Evolutionary conservation across 1,139 yeast genomes (phyloP).

Genomic region (Chernovozyma aurita): DNA sequence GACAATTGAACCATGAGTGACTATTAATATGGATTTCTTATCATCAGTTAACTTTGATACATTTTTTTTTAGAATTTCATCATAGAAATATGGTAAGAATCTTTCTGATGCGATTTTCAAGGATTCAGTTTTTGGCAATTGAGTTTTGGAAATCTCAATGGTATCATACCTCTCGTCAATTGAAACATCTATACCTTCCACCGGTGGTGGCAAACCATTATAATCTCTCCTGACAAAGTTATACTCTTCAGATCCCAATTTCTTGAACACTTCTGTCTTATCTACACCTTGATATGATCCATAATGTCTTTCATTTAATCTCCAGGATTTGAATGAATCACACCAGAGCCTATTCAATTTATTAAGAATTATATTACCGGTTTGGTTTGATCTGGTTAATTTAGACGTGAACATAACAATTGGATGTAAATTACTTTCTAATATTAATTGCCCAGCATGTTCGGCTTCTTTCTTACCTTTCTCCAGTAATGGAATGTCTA

Average conservation of each 20-base stretch:
- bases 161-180: slow-evolving; percentile 45
- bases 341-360: slow-evolving; percentile 42
- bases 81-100: slow-evolving; percentile 50
- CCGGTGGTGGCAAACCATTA: slow-evolving; percentile 63
- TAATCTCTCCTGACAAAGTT: slow-evolving; percentile 66
- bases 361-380: slow-evolving; percentile 57
- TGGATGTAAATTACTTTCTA: slow-evolving; percentile 37
- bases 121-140: slow-evolving; percentile 66
- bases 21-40: slow-evolving; percentile 51
- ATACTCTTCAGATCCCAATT: slow-evolving; percentile 56
- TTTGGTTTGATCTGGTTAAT: slow-evolving; percentile 60
- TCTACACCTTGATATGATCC: slow-evolving; percentile 72
- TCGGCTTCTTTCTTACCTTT: slow-evolving; percentile 62
- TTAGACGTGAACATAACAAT: slow-evolving; percentile 61
- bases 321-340: slow-evolving; percentile 57
- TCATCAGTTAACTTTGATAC: slow-evolving; percentile 25
- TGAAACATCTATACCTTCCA: slow-evolving; percentile 25
- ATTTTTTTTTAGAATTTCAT: slow-evolving; percentile 34
- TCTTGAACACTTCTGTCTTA: slow-evolving; percentile 47
- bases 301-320: slow-evolving; percentile 75
- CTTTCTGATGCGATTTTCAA: slow-evolving; percentile 61
- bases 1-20: slow-evolving; percentile 75
- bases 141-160: slow-evolving; percentile 16
- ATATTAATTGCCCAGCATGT: slow-evolving; percentile 52
- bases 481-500: slow-evolving; percentile 61